Evolutionary conservation across 2,329 filamentous ascomycete genomes (phyloP), one percentile per base, ranked within the genome.

Genomic region (Aspergillus calidoustus): DNA sequence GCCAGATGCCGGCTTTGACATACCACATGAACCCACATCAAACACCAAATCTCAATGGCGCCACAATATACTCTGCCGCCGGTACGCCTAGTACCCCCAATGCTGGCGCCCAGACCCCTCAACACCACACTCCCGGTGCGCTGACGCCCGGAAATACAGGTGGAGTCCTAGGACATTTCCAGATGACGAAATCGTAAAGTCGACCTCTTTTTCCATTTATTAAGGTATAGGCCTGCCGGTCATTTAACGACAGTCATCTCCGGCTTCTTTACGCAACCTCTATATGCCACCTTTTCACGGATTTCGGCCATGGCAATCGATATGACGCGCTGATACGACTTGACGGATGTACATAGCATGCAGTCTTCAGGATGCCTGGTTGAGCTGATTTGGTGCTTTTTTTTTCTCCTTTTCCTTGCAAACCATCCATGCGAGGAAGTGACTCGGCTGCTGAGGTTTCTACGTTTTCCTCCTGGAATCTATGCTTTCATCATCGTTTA

Each of bases 131-230:
- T 72, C 67, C 69, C 30, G 82, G 84, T 55, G 86, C 90, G 41
- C 88, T 93, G 84, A 95, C 92, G 7, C 92, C 92, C 1, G 91
- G 91, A 28, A 89, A 87, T 22, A 87, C 87, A 2, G 88, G 88
- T 28, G 90, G 91, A 55, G 87, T 89, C 25, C 93, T 94, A 81
- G 91, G 91, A 52, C 86, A 83, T 73, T 94, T 94, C 67, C 76
- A 78, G 52, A 64, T 72, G 53, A 69, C 66, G 34, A 75, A 75
- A 66, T 68, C 68, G 60, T 76, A 64, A 72, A 64, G 28, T 50
- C 57, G 30, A 47, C 57, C 31, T 34, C 34, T 57, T 61, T 54
- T 34, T 47, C 50, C 23, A 22, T 61, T 13, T 51, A 31, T 25
- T 57, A 50, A 57, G 64, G 61, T 66, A 69, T 66, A 66, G 65